A percentile compares a stretch with the other conserved stretches of the same genome.
Evolutionary conservation across 1,284 basidiomycete genomes (phyloP).

Genomic region (Melampsora allii-populina): DNA sequence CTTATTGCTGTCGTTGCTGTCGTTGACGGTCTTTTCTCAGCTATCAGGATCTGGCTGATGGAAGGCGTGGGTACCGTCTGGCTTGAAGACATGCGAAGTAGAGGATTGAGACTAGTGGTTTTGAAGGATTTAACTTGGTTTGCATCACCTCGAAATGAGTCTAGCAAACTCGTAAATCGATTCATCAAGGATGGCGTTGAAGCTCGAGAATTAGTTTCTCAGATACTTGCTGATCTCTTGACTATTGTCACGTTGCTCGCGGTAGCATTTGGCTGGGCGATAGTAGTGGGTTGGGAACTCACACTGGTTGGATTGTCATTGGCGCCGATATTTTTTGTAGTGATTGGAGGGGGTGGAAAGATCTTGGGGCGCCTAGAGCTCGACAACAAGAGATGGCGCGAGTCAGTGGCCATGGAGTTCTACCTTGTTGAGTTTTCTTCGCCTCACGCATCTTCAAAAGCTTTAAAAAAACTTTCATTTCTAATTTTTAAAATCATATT

Average conservation of each 20-base stretch:
- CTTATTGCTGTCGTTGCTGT: conserved; percentile 66
- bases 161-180: conserved; percentile 67
- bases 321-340: conserved; percentile 73
- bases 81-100: conserved; percentile 66
- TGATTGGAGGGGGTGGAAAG: conserved; percentile 69
- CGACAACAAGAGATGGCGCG: conserved; percentile 74
- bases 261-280: conserved; percentile 80
- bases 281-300: conserved; percentile 84
- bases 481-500: not conserved
- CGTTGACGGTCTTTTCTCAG: conserved; percentile 70
- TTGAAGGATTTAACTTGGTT: conserved; percentile 88
- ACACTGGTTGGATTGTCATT: conserved; percentile 85
- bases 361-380: conserved; percentile 70
- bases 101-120: conserved; percentile 64
- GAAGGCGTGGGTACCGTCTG: conserved; percentile 71
- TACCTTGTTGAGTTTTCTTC: conserved; percentile 64
- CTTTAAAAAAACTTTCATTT: not conserved
- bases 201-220: conserved; percentile 70
- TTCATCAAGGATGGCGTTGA: conserved; percentile 91
- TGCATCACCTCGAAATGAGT: conserved; percentile 65
- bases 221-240: conserved; percentile 67
- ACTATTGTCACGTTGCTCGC: conserved; percentile 77
- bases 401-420: conserved; percentile 78
- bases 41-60: conserved; percentile 58
- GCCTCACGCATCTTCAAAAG: conserved; percentile 42